A percentile compares a stretch with the other conserved stretches of the same genome.
Conservation (phyloP, 164 flowering plant species). For the Pachysandra terminalis region DNA sequence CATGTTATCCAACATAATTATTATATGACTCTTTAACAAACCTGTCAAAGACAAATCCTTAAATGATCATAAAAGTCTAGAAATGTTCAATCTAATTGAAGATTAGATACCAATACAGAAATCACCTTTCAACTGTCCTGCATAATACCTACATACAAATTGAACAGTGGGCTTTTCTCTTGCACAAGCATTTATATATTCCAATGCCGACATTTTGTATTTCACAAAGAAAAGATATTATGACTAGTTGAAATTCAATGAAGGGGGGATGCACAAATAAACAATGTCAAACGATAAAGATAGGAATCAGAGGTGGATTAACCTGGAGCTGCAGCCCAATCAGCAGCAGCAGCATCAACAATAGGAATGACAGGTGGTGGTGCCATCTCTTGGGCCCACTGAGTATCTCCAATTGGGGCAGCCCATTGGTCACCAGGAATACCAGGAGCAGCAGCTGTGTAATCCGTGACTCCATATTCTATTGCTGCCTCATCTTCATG, state of each 20-base stretch:
- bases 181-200: not conserved
- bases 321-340: slow-evolving; percentile 41
- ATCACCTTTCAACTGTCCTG: too few species aligned
- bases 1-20: too few species aligned
- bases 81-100: too few species aligned
- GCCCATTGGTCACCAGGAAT: slow-evolving; percentile 37
- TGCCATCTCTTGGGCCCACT: slow-evolving; percentile 38
- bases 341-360: slow-evolving; percentile 18
- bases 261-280: too few species aligned
- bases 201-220: not conserved
- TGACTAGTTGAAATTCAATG: not conserved
- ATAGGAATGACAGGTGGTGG: slow-evolving; percentile 23
- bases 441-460: slow-evolving; percentile 15
- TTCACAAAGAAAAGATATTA: not conserved
- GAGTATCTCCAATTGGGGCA: slow-evolving; percentile 31
- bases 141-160: too few species aligned
- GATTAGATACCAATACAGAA: too few species aligned
- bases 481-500: slow-evolving; percentile 45
- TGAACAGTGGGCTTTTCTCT: too few species aligned
- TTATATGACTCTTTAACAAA: too few species aligned
- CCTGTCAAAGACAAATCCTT: too few species aligned
- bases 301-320: not conserved
- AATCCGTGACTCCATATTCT: slow-evolving; percentile 39
- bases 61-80: too few species aligned
- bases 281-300: not conserved